Base-by-base conservation (phyloP, 306 rosid genomes). In the Gynostemma pentaphyllum region DNA sequence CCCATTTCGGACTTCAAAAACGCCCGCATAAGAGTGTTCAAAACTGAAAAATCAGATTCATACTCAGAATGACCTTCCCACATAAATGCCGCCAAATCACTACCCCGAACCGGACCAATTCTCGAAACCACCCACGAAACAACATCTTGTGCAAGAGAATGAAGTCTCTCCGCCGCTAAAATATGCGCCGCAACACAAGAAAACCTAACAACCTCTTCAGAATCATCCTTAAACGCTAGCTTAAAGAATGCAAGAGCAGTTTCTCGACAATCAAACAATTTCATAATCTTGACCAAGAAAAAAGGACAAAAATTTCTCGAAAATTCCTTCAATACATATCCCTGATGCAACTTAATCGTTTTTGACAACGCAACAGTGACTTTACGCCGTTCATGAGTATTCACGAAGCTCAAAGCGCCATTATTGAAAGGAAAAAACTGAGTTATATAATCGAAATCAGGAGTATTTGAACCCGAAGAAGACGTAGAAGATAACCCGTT, bases 201-300 rank as follows among this genome's bases (percentile, higher is more conserved):
- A 41, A 68, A 63, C 65, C 53, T 65, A 29, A 88, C 75, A 39
- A 34, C 40, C 37, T 42, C 73, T 11, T 77, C 80, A 18, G 71
- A 79, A 19, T 69, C 80, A 48, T 81, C 79, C 45, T 74, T 67
- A 54, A 83, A 77, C 0, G 83, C 85, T 12, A 83, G 27, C 34
- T 85, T 85, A 54, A 88, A 88, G 80, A 88, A 88, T 23, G 90
- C 85, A 67, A 77, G 79, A 13, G 88, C 90, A 21, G 81, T 69
- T 56, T 78, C 80, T 26, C 84, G 71, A 21, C 67, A 47, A 3
- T 42, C 74, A 1, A 81, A 68, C 14, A 83, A 51, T 47, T 76
- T 74, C 76, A 85, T 74, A 12, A 78, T 64, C 60, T 76, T 69
- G 1, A 74, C 94, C 1, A 88, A 78, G 15, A 75, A 63, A 63